Evolutionary conservation across 176 grass and related monocot species (phyloP).

Genomic region (Triticum aestivum): DNA sequence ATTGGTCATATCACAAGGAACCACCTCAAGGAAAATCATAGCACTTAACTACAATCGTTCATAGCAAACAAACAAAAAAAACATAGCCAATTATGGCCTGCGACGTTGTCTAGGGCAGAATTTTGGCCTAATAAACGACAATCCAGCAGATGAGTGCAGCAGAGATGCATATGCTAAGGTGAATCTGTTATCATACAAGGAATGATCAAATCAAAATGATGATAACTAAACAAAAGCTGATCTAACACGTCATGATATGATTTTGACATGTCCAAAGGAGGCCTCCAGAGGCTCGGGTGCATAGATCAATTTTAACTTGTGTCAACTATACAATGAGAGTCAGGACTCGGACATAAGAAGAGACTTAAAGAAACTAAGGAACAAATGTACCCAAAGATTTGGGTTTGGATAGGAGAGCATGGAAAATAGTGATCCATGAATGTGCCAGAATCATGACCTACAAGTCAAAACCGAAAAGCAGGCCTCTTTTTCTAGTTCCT

Average conservation of each 20-base stretch:
- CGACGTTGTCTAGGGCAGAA: background rate
- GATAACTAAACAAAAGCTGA: background rate
- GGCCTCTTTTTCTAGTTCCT: background rate
- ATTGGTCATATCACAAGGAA: background rate
- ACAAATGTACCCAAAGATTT: background rate
- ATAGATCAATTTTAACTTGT: background rate
- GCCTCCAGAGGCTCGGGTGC: background rate
- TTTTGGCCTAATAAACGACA: background rate
- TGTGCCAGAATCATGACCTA: background rate
- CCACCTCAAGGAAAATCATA: background rate
- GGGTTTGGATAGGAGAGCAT: background rate
- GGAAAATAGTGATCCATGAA: background rate
- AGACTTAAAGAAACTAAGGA: background rate
- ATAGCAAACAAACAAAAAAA: constrained; percentile 22
- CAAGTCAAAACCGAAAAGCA: background rate
- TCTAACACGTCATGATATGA: background rate
- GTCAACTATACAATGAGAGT: background rate
- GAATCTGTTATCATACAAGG: background rate
- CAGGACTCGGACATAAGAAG: background rate
- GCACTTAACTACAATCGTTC: background rate
- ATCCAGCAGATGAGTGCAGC: background rate
- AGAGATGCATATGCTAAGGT: constrained; percentile 1
- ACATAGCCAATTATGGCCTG: background rate
- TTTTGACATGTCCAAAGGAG: background rate
- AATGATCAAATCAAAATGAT: background rate